Evolutionary conservation across 2,329 filamentous ascomycete genomes (phyloP).

Genomic region (Cladosporium sp.): DNA sequence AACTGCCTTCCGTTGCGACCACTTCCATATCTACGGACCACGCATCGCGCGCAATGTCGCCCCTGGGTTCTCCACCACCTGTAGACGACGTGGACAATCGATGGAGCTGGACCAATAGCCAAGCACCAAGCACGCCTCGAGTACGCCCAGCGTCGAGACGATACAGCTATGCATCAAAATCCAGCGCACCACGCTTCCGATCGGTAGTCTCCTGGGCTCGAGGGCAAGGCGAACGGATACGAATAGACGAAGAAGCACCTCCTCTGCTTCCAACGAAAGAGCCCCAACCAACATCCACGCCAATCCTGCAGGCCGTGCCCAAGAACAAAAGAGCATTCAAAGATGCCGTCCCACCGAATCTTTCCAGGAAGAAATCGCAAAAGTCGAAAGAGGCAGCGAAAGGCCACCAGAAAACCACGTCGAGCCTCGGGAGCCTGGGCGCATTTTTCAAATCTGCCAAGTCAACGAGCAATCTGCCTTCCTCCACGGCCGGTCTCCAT

Average conservation of each 20-base stretch:
- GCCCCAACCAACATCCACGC: neutral
- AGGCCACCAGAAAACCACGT: constrained; percentile 2
- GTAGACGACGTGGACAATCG: constrained; percentile 20
- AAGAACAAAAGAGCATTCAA: constrained; percentile 22
- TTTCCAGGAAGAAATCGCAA: constrained; percentile 11
- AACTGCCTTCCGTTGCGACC: neutral
- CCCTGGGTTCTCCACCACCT: neutral
- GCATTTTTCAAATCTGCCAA: constrained; percentile 4
- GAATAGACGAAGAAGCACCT: constrained; percentile 20
- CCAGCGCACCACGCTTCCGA: constrained; percentile 22
- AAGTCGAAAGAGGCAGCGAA: neutral
- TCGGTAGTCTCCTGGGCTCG: constrained; percentile 23
- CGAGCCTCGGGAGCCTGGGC: constrained; percentile 10
- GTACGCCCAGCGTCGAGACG: constrained; percentile 20
- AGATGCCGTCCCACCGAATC: constrained; percentile 17
- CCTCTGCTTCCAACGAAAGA: neutral
- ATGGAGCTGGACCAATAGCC: constrained; percentile 33
- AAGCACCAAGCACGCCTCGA: constrained; percentile 32
- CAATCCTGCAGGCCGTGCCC: constrained; percentile 4
- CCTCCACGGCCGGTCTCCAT: neutral
- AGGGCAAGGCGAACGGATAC: constrained; percentile 20
- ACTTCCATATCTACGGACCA: neutral
- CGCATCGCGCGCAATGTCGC: neutral
- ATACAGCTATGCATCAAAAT: constrained; percentile 19
- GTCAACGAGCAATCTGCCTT: neutral